Evolutionary conservation across 75 land plant species (phyloP).

Genomic region (Picea sitchensis): DNA sequence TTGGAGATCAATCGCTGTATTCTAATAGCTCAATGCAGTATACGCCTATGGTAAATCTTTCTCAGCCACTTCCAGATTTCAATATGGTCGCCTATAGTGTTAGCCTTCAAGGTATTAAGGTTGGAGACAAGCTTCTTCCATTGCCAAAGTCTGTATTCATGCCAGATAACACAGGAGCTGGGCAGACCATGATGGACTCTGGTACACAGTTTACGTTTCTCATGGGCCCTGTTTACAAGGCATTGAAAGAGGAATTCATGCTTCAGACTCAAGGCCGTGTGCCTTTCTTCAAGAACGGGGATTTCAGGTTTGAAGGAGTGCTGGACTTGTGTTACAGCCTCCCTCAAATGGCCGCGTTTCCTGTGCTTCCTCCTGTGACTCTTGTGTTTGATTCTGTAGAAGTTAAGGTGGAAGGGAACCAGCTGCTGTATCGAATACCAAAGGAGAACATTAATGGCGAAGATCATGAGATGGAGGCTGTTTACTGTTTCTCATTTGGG

Average conservation of each 20-base stretch:
- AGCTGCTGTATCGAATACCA: not conserved
- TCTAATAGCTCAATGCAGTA: not conserved
- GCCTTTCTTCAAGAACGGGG: not conserved
- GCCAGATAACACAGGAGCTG: constrained; percentile 3
- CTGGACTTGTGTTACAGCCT: not conserved
- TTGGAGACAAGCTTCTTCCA: not conserved
- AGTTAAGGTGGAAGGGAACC: not conserved
- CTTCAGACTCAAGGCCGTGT: constrained; percentile 5
- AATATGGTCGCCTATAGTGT: not conserved
- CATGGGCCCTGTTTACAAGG: not conserved
- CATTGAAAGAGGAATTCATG: not conserved
- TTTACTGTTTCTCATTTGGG: constrained; percentile 11
- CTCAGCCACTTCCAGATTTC: constrained; percentile 4
- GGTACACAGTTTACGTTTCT: constrained; percentile 3
- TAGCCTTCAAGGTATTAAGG: constrained; percentile 8
- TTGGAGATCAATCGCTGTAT: constrained; percentile 17
- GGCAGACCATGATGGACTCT: constrained; percentile 7
- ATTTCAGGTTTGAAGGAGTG: not conserved
- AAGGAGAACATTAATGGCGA: constrained; percentile 1
- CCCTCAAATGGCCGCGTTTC: not conserved
- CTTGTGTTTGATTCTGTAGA: not conserved
- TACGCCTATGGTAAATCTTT: not conserved
- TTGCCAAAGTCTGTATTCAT: constrained; percentile 1
- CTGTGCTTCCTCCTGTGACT: not conserved
- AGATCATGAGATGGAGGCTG: constrained; percentile 9